Percentiles rank a stretch among this genome's conserved stretches.
Conservation (phyloP, 2,329 filamentous ascomycete species). For the Fusarium sp. region DNA sequence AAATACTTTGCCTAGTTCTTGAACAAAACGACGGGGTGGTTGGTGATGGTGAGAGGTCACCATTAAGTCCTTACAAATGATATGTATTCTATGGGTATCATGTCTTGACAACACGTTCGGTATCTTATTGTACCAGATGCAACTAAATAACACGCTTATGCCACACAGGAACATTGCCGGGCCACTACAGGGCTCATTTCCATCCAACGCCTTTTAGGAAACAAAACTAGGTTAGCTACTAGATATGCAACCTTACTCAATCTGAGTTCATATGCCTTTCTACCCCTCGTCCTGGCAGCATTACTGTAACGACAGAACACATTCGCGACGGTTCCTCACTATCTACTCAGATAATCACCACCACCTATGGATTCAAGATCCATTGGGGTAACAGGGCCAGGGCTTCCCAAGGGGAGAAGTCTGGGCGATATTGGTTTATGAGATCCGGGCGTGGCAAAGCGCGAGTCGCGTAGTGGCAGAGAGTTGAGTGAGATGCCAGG, state of each 20-base stretch:
- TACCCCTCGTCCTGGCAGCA: neutral
- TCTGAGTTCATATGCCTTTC: slow-evolving; percentile 3
- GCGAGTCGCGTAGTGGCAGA: slow-evolving; percentile 53
- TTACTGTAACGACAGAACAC: neutral
- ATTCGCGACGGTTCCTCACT: neutral
- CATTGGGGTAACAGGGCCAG: slow-evolving; percentile 72
- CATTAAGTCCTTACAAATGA: slow-evolving; percentile 9
- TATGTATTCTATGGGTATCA: slow-evolving; percentile 43
- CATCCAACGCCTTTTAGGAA: slow-evolving; percentile 31
- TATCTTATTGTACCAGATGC: slow-evolving; percentile 28
- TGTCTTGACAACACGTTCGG: slow-evolving; percentile 30
- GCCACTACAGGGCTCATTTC: slow-evolving; percentile 13
- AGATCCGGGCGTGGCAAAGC: slow-evolving; percentile 53
- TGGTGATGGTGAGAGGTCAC: neutral
- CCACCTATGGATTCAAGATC: slow-evolving; percentile 59
- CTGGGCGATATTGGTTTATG: slow-evolving; percentile 63
- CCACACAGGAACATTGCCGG: slow-evolving; percentile 11
- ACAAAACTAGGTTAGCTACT: neutral
- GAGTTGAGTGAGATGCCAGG: slow-evolving; percentile 51
- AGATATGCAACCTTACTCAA: slow-evolving; percentile 4
- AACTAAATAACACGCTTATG: slow-evolving; percentile 37
- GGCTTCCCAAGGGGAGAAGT: slow-evolving; percentile 66
- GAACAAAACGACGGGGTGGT: neutral
- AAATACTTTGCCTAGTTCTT: neutral
- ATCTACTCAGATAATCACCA: slow-evolving; percentile 52